Conservation (phyloP, 768 basidiomycete genomes). For the Rossbeevera mucosa region DNA sequence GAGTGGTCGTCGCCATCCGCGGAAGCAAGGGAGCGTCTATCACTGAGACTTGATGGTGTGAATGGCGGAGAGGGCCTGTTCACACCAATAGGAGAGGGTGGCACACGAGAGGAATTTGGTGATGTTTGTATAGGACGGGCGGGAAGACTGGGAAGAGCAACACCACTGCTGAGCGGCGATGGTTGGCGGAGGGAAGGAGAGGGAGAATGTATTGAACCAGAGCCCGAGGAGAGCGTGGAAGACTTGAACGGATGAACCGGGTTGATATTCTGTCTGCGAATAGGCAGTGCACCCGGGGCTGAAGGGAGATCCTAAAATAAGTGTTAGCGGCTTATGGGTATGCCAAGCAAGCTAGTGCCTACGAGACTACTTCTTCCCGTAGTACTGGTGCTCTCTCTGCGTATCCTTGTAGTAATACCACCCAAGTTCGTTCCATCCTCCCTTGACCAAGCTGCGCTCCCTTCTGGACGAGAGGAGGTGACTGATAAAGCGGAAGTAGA, state of each 20-base stretch:
- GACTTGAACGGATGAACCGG: conserved; percentile 48
- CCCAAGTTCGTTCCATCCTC: conserved; percentile 34
- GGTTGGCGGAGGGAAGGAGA: conserved; percentile 45
- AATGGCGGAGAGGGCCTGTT: conserved; percentile 38
- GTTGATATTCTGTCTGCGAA: conserved; percentile 40
- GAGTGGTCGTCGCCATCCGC: conserved; percentile 33
- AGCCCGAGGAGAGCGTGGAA: conserved; percentile 46
- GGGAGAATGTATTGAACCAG: conserved; percentile 45
- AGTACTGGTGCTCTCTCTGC: conserved; percentile 49
- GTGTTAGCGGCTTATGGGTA: conserved; percentile 4
- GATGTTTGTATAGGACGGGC: conserved; percentile 35
- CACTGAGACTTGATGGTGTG: conserved; percentile 40
- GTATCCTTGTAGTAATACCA: conserved; percentile 40
- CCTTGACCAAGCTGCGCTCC: conserved; percentile 33
- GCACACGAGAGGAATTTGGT: conserved; percentile 40
- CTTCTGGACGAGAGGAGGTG: conserved; percentile 38
- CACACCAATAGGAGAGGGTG: conserved; percentile 36
- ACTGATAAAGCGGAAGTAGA: conserved; percentile 39
- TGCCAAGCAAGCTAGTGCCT: not conserved
- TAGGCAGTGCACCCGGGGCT: conserved; percentile 38
- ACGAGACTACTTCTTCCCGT: conserved; percentile 31
- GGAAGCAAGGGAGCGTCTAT: conserved; percentile 37
- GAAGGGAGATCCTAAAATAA: conserved; percentile 35
- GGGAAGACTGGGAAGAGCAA: conserved; percentile 31
- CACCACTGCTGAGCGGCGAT: conserved; percentile 39